These are phyloP conservation scores for Ogataea corticis DNA, from an alignment of 805 yeast genomes.

Conservation along the genomic window DNA sequence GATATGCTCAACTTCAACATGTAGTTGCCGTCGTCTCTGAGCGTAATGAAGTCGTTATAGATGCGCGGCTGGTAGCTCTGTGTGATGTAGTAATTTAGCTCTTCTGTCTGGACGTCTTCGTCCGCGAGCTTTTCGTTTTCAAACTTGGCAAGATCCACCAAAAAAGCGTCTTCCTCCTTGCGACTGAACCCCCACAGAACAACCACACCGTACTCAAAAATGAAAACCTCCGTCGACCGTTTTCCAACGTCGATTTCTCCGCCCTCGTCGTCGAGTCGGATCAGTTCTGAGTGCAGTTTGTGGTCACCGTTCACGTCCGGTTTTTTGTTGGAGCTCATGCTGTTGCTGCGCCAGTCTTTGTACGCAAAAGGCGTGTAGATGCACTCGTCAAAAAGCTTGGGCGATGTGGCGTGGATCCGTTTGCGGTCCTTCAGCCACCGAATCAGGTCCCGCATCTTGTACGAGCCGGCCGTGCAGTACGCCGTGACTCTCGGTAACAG, in stretches of 20 bases:
- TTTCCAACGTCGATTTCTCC: conserved; percentile 90
- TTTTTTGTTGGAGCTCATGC: conserved; percentile 18
- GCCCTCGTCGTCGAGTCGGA: conserved; percentile 87
- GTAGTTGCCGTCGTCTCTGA: conserved; percentile 85
- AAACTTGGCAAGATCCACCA: conserved; percentile 83
- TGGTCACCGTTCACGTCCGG: conserved; percentile 10
- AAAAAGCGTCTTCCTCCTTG: conserved; percentile 78
- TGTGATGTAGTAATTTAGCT: conserved; percentile 92
- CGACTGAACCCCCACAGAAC: conserved; percentile 94
- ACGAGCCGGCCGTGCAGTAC: conserved; percentile 92
- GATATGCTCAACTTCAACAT: conserved; percentile 92
- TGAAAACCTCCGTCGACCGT: conserved; percentile 72
- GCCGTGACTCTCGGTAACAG: conserved; percentile 92
- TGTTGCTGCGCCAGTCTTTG: conserved; percentile 68
- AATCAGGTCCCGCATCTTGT: conserved; percentile 81
- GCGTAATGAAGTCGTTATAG: conserved; percentile 91
- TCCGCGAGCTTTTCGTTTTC: conserved; percentile 88
- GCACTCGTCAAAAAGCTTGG: conserved; percentile 92
- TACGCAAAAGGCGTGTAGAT: conserved; percentile 87
- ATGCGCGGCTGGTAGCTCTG: conserved; percentile 92
- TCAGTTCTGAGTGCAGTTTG: conserved; percentile 39
- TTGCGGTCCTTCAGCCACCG: conserved; percentile 83
- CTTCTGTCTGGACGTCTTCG: conserved; percentile 93
- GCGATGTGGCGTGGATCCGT: conserved; percentile 71
- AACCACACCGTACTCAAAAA: conserved; percentile 96